phyloP scores from a whole-genome alignment of 78 protist species.

The Cavenderia fasciculata region DNA sequence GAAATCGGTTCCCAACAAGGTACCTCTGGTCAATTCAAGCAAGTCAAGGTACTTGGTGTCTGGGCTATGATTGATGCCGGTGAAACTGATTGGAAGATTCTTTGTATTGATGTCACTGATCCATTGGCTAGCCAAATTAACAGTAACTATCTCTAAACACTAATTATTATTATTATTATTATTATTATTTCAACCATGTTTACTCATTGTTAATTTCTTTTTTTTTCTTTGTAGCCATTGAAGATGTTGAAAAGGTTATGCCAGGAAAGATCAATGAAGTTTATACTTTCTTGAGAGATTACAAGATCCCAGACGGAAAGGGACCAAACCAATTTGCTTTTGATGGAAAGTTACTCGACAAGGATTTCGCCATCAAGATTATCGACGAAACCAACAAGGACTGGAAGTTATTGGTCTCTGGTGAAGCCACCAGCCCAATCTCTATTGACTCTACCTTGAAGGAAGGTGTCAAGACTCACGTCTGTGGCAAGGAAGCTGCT shows the following conservation, averaged over 20 bases:
- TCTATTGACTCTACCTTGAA: slow-evolving; percentile 7
- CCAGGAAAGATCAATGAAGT: slow-evolving; percentile 87
- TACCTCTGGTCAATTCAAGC: slow-evolving; percentile 84
- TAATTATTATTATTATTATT: no score
- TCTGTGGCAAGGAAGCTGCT: slow-evolving; percentile 1
- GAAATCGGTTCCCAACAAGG: slow-evolving; percentile 82
- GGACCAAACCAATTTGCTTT: slow-evolving; percentile 94
- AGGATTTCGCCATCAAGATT: slow-evolving; percentile 58
- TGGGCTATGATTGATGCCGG: slow-evolving; percentile 94
- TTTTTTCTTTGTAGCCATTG: no score
- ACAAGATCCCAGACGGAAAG: slow-evolving; percentile 97
- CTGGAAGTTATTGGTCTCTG: slow-evolving; percentile 67
- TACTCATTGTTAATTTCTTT: no score
- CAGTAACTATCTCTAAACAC: slow-evolving; percentile 35
- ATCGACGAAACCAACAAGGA: slow-evolving; percentile 73
- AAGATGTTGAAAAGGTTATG: slow-evolving; percentile 80
- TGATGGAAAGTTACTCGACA: slow-evolving; percentile 77
- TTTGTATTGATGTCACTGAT: slow-evolving; percentile 87
- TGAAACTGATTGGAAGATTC: slow-evolving; percentile 96
- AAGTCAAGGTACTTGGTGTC: slow-evolving; percentile 91
- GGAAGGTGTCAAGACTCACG: slow-evolving; percentile 6
- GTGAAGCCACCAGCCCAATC: slow-evolving; percentile 24
- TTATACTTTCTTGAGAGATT: slow-evolving; percentile 89
- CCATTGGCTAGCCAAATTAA: slow-evolving; percentile 87
- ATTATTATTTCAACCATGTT: background rate